Percentiles rank a stretch among this genome's conserved stretches.
Evolutionary conservation across 2,329 filamentous ascomycete genomes (phyloP).

Genomic region (Epichloe brachyelytri): DNA sequence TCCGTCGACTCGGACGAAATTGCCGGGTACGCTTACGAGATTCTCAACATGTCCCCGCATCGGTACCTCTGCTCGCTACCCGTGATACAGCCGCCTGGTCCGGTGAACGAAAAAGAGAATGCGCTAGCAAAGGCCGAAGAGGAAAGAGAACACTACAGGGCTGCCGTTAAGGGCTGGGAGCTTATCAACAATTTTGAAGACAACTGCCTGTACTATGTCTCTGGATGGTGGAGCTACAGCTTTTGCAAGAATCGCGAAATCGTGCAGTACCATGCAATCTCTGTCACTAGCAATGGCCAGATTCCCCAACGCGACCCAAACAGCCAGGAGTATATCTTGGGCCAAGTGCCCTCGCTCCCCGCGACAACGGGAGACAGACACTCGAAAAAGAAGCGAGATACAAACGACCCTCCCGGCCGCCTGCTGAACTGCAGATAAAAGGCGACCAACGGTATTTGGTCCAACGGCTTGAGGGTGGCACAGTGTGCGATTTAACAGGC

Average conservation of each 20-base stretch:
- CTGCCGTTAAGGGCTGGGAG: constrained; percentile 66
- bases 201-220: constrained; percentile 69
- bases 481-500: constrained; percentile 74
- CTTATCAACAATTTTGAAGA: constrained; percentile 67
- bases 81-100: constrained; percentile 42
- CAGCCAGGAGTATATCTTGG: constrained; percentile 66
- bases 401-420: constrained; percentile 20
- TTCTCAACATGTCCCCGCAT: constrained; percentile 56
- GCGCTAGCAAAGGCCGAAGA: constrained; percentile 60
- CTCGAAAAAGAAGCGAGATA: constrained; percentile 10
- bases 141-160: constrained; percentile 65
- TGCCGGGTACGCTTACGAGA: constrained; percentile 42
- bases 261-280: constrained; percentile 78
- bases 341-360: constrained; percentile 32
- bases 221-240: constrained; percentile 92
- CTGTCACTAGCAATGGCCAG: constrained; percentile 51
- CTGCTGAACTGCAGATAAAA: constrained; percentile 61
- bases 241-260: constrained; percentile 86
- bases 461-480: constrained; percentile 67
- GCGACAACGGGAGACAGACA: constrained; percentile 11
- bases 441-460: constrained; percentile 79
- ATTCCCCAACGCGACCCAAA: constrained; percentile 66
- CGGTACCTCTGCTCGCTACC: constrained; percentile 81
- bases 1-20: constrained; percentile 20
- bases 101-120: constrained; percentile 52